These are phyloP conservation scores for Graphilbum fragrans DNA, from an alignment of 2,329 filamentous ascomycete genomes.

Conservation along the genomic window DNA sequence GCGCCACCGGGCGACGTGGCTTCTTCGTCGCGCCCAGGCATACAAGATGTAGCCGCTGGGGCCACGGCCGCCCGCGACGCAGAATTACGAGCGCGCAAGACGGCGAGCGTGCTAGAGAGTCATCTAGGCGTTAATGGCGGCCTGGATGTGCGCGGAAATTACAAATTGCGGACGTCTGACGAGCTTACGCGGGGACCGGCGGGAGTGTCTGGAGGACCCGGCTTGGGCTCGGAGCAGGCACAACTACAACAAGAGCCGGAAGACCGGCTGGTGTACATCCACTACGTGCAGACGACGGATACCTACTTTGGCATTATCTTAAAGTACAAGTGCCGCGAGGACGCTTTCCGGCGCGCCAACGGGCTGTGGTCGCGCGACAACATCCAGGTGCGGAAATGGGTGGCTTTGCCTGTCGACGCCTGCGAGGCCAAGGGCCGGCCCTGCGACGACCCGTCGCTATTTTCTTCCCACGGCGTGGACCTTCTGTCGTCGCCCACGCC, in stretches of 20 bases:
- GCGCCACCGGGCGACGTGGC: constrained; percentile 23
- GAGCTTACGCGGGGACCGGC: constrained; percentile 29
- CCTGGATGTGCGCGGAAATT: constrained; percentile 40
- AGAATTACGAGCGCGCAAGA: constrained; percentile 41
- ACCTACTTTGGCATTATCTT: constrained; percentile 87
- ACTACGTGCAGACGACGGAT: constrained; percentile 70
- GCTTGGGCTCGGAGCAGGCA: constrained; percentile 18
- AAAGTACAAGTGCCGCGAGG: constrained; percentile 76
- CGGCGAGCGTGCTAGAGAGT: constrained; percentile 47
- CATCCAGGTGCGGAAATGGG: constrained; percentile 69
- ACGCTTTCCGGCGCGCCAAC: constrained; percentile 76
- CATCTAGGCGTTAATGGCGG: constrained; percentile 47
- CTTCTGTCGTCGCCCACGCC: constrained; percentile 36
- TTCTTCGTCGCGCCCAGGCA: constrained; percentile 17
- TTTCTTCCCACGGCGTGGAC: constrained; percentile 32
- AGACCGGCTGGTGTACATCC: constrained; percentile 80
- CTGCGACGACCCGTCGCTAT: constrained; percentile 39
- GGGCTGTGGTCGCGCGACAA: constrained; percentile 90
- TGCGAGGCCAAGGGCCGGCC: constrained; percentile 71
- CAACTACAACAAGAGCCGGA: constrained; percentile 41
- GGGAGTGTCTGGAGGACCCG: constrained; percentile 8
- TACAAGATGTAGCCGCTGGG: constrained; percentile 40
- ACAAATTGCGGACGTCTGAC: constrained; percentile 59
- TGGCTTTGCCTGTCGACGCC: constrained; percentile 80
- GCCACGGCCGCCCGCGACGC: constrained; percentile 36